Evolutionary conservation across 2,329 filamentous ascomycete species (phyloP), one percentile per base, ranked within the genome.

Genomic region (Ophiostoma montium): DNA sequence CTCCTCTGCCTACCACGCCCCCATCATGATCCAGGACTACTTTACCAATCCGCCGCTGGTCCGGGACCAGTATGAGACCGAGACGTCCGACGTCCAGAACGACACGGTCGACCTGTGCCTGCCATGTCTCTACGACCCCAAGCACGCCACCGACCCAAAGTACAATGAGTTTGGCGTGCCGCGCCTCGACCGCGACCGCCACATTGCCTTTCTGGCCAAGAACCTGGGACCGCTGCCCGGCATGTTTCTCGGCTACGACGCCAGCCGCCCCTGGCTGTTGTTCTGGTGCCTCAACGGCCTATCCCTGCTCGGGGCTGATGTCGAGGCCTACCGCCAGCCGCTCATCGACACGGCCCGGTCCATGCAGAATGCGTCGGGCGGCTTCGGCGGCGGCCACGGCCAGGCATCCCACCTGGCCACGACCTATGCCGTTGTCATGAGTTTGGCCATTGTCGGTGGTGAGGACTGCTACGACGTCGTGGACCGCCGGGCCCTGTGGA

Each of bases 331-430:
- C 63, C 76, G 82, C 50, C 69, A 83, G 55, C 72, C 75, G 66
- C 77, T 90, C 51, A 68, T 85, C 46, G 75, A 80, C 52, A 95
- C 89, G 7, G 81, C 92, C 46, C 74, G 72, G 44, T 78, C 86
- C 41, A 81, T 90, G 66, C 92, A 96, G 66, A 94, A 95, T 63
- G 64, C 71, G 19, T 72, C 72, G 15, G 92, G 92, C 46, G 92
- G 92, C 2, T 95, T 95, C 63, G 92, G 88, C 47, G 92, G 90
- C 54, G 89, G 92, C n/a, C 84, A 88, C 63, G 88, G 90, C 27
- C 92, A 96, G 62, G 73, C 78, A 56, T 88, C 86, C 48, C 92
- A 98, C 65, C 75, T 92, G 57, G 92, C 92, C 50, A 83, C 86
- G 43, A 87, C 85, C 1, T 98, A 96, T 71, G 88, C 89, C 44